Evolutionary conservation across 208 protist genomes (phyloP).

Genomic region (Leishmania braziliensis): DNA sequence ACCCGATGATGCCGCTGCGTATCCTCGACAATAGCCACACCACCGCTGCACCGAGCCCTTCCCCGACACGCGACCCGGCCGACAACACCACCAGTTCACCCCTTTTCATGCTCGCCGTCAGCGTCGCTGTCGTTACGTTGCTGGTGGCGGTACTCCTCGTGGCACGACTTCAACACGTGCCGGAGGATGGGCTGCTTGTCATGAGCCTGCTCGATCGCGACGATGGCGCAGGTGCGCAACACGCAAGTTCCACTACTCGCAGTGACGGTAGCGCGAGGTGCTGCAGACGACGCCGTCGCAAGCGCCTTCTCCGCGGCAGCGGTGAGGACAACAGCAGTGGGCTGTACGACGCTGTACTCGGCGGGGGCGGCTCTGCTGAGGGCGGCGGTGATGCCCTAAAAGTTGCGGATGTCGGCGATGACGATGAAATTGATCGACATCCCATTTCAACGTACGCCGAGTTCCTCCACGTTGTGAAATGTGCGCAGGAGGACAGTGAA

Average conservation of each 20-base stretch:
- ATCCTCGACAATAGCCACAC: conserved; percentile 30
- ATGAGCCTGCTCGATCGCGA: conserved; percentile 8
- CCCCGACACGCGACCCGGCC: conserved; percentile 30
- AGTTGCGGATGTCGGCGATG: not conserved
- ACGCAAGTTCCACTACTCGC: not conserved
- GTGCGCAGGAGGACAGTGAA: conserved; percentile 16
- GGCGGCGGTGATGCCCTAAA: not conserved
- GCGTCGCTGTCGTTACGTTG: conserved; percentile 32
- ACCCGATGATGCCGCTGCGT: conserved; percentile 36
- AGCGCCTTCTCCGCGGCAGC: not conserved
- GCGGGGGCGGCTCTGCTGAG: not conserved
- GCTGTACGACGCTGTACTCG: not conserved
- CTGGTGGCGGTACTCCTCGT: conserved; percentile 39
- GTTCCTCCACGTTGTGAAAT: conserved; percentile 9
- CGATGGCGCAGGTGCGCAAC: not conserved
- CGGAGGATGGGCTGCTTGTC: conserved; percentile 30
- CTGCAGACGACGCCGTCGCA: not conserved
- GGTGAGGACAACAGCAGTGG: not conserved
- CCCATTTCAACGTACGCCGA: not conserved
- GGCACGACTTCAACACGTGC: conserved; percentile 33
- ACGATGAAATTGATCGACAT: not conserved
- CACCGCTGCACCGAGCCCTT: conserved; percentile 10
- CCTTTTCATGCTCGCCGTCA: conserved; percentile 29
- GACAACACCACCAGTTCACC: conserved; percentile 23
- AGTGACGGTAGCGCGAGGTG: not conserved